Evolutionary conservation across 768 basidiomycete species (phyloP), one percentile per base, ranked within the genome.

Genomic region (Pleurotus ostreatus): DNA sequence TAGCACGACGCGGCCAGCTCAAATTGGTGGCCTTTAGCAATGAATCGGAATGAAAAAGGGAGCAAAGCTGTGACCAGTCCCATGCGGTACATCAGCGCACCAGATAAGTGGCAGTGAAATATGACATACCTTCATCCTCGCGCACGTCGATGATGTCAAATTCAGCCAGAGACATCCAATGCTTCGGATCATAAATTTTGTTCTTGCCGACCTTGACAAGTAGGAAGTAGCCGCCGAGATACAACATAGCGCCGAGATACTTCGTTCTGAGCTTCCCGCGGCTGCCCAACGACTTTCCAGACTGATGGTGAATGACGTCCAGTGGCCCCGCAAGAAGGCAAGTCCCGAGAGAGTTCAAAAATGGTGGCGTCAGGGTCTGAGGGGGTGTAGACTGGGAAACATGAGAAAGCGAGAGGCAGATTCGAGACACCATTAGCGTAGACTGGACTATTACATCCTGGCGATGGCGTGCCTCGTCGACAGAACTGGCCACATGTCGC

Each of bases 181-280:
- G 89, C 58, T 79, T 82, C 15, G 93, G 85, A 63, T 95, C 92
- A 65, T 97, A 99, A 34, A 75, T 76, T 67, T 79, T 90, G 57
- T 82, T 78, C 71, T 92, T 94, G 61, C 80, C 75, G 40, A 94
- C 87, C 72, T 96, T 98, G 61, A 85, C 92, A 45, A 99, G 73
- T 18, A 97, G 78, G 39, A 98, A 70, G 67, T 93, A 98, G 9
- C 90, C 93, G 9, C 89, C 86, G 37, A 79, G 72, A 63, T 94
- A 99, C 44, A 99, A 73, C 70, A 99, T 96, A 15, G 88, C 89
- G 26, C 91, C 94, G 22, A 92, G 78, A 68, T 97, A 98, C 70
- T 91, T 92, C 58, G 89, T 87, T 67, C 80, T 84, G 62, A 89
- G 77, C 30, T 79, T 82, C 49, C 78, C 73, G 4, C 67, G 70